These are phyloP conservation scores for Haematococcus sp. DNA, from an alignment of 139 green algal genomes.

Conservation along the genomic window DNA sequence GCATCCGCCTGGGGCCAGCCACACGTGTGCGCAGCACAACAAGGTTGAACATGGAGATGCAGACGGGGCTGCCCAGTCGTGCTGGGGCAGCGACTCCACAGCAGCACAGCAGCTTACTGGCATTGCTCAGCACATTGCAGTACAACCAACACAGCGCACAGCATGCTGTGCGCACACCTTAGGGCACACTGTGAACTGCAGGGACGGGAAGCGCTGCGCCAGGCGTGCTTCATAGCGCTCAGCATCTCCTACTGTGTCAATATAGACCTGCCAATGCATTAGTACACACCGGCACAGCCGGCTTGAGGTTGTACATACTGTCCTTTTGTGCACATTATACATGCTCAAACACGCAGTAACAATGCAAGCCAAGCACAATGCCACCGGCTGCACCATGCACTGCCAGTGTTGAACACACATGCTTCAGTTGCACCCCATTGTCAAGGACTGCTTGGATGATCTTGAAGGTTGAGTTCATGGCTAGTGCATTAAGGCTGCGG, in stretches of 20 bases:
- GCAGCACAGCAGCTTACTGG: too few species aligned
- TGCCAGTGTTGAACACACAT: slow-evolving; percentile 32
- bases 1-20: slow-evolving; percentile 78
- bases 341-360: too few species aligned
- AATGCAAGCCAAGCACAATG: too few species aligned
- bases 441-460: slow-evolving; percentile 57
- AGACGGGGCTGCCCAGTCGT: too few species aligned
- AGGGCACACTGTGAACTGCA: slow-evolving; percentile 77
- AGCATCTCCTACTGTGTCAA: slow-evolving; percentile 93
- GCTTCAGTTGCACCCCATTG: slow-evolving; percentile 57
- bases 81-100: too few species aligned
- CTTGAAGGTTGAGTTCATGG: slow-evolving; percentile 28
- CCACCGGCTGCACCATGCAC: not conserved
- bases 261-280: slow-evolving; percentile 74
- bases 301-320: too few species aligned
- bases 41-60: too few species aligned
- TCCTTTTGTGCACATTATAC: too few species aligned
- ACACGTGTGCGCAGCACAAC: too few species aligned
- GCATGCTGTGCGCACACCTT: slow-evolving; percentile 50
- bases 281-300: too few species aligned
- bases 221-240: slow-evolving; percentile 49
- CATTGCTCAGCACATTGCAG: too few species aligned
- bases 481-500: slow-evolving; percentile 22
- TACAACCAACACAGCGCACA: too few species aligned
- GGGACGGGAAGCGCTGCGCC: slow-evolving; percentile 53